phyloP scores from a whole-genome alignment of 495 filamentous ascomycete species.

The Tuber indicum region DNA sequence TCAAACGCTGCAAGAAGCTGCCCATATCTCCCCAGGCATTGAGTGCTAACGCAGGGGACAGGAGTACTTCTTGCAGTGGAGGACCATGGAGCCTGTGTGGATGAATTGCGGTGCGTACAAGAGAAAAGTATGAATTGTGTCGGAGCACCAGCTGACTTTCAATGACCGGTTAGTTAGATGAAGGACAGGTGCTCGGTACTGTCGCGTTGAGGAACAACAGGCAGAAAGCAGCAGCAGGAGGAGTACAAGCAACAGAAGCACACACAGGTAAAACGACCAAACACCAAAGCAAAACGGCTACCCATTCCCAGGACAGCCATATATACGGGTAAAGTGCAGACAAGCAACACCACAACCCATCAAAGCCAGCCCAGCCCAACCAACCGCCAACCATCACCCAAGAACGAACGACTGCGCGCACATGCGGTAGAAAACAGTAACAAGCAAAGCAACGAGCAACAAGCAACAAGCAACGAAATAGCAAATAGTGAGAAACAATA shows the following conservation, averaged over 20 bases:
- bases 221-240: slow-evolving; percentile 10
- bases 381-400: not conserved
- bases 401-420: not conserved
- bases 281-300: slow-evolving; percentile 34
- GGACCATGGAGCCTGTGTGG: slow-evolving; percentile 30
- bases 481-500: slow-evolving; percentile 20
- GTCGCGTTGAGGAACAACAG: slow-evolving; percentile 26
- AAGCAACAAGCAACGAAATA: slow-evolving; percentile 23
- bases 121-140: slow-evolving; percentile 11
- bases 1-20: slow-evolving; percentile 26
- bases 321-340: slow-evolving; percentile 36
- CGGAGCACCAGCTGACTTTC: slow-evolving; percentile 28
- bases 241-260: slow-evolving; percentile 25
- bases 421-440: slow-evolving; percentile 1
- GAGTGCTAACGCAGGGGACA: slow-evolving; percentile 28
- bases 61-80: slow-evolving; percentile 36
- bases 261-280: slow-evolving; percentile 37
- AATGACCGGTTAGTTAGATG: slow-evolving; percentile 22
- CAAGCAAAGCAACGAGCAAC: slow-evolving; percentile 8
- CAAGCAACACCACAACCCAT: not conserved
- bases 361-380: not conserved
- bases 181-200: slow-evolving; percentile 26
- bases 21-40: slow-evolving; percentile 35
- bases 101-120: slow-evolving; percentile 24
- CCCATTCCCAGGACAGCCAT: slow-evolving; percentile 35